Conservation (phyloP, 2,329 filamentous ascomycete genomes). For the Cercospora beticola region DNA sequence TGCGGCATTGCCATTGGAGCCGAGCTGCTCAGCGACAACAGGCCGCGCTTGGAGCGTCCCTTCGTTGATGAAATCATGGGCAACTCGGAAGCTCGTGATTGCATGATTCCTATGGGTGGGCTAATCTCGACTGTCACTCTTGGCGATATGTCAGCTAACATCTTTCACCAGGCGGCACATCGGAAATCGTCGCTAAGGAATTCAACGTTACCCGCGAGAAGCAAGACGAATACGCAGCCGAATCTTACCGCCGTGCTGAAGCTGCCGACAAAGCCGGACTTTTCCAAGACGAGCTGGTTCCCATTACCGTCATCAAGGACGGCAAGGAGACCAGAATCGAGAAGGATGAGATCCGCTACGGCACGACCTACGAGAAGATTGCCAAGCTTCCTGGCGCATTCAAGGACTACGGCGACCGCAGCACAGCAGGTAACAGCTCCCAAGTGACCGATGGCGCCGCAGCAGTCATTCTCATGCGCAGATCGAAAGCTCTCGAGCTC, state of each 20-base stretch:
- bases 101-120: constrained; percentile 89
- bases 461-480: constrained; percentile 77
- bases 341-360: constrained; percentile 64
- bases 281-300: constrained; percentile 76
- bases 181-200: constrained; percentile 77
- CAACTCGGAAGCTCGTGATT: constrained; percentile 73
- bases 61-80: constrained; percentile 71
- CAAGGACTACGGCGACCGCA: constrained; percentile 68
- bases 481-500: constrained; percentile 72
- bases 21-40: constrained; percentile 93
- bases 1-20: constrained; percentile 80
- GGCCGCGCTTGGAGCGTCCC: constrained; percentile 73
- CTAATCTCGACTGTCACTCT: neutral
- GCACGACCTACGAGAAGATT: constrained; percentile 66
- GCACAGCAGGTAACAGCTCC: constrained; percentile 73
- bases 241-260: constrained; percentile 70
- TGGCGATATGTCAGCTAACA: neutral
- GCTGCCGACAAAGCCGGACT: constrained; percentile 65
- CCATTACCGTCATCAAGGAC: constrained; percentile 60
- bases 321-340: constrained; percentile 59
- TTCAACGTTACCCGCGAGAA: constrained; percentile 71
- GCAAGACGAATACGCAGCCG: constrained; percentile 77
- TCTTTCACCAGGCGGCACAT: constrained; percentile 52
- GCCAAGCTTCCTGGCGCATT: constrained; percentile 85
- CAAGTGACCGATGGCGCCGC: constrained; percentile 88